phyloP scores from a whole-genome alignment of 2,329 filamentous ascomycete species.

The Beauveria varroae region DNA sequence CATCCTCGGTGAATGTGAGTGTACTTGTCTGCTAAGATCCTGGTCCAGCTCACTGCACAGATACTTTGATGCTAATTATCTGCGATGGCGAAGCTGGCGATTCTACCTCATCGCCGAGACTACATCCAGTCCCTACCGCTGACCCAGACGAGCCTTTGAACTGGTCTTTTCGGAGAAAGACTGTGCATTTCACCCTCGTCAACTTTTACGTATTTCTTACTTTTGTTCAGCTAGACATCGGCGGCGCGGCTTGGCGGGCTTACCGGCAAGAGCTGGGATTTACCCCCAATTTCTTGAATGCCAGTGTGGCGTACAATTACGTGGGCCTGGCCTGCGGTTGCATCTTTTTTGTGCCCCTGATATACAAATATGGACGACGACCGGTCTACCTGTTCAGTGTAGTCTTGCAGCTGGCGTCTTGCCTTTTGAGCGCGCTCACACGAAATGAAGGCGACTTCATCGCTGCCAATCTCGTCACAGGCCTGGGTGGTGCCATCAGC shows the following conservation, averaged over 20 bases:
- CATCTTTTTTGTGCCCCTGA: slow-evolving; percentile 27
- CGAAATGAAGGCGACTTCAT: slow-evolving; percentile 15
- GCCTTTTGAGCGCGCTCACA: slow-evolving; percentile 15
- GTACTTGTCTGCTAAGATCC: not conserved
- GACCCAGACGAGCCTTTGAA: slow-evolving; percentile 3
- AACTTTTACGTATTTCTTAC: slow-evolving; percentile 56
- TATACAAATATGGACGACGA: slow-evolving; percentile 28
- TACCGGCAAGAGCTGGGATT: slow-evolving; percentile 20
- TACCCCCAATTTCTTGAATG: slow-evolving; percentile 19
- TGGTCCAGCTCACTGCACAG: not conserved
- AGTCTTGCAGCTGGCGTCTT: slow-evolving; percentile 14
- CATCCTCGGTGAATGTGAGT: not conserved
- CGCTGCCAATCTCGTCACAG: slow-evolving; percentile 17
- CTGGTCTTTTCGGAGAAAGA: slow-evolving; percentile 12
- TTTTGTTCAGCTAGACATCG: slow-evolving; percentile 53
- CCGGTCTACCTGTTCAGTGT: slow-evolving; percentile 21
- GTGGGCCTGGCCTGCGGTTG: slow-evolving; percentile 27
- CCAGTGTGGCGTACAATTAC: slow-evolving; percentile 21
- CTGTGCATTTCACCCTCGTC: slow-evolving; percentile 39
- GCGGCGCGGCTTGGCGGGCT: slow-evolving; percentile 4
- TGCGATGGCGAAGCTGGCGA: not conserved
- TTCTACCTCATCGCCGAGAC: not conserved
- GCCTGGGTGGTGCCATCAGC: slow-evolving; percentile 30
- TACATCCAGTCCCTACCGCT: not conserved
- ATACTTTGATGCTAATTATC: not conserved